Evolutionary conservation across 257 asterid genomes (phyloP).

Genomic region (Ophiorrhiza pumila): DNA sequence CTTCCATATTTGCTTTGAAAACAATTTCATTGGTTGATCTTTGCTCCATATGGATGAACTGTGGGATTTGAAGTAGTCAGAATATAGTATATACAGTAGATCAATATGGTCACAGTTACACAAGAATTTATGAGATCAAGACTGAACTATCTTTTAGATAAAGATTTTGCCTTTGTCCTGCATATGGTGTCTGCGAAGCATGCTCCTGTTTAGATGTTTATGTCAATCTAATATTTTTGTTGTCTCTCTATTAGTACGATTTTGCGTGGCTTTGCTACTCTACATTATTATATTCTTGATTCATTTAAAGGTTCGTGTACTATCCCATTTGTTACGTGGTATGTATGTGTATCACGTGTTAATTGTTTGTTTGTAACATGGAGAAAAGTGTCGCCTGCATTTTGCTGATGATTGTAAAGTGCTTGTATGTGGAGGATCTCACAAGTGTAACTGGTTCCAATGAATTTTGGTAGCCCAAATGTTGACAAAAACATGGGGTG

Average conservation of each 20-base stretch:
- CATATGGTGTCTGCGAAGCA: neutral
- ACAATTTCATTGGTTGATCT: neutral
- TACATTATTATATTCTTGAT: too few species aligned
- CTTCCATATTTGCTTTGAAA: neutral
- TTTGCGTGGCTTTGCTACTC: neutral
- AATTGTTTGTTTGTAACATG: neutral
- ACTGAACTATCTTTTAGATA: neutral
- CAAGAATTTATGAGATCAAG: neutral
- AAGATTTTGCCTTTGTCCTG: neutral
- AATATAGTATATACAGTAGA: neutral
- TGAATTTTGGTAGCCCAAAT: neutral
- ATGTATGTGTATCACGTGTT: neutral
- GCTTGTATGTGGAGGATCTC: neutral
- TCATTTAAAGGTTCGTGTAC: neutral
- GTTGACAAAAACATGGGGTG: neutral
- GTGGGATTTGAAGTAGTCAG: neutral
- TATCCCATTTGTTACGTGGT: too few species aligned
- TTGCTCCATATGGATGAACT: neutral
- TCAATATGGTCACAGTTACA: neutral
- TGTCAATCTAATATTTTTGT: neutral
- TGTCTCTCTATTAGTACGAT: neutral
- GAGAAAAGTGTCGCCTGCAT: neutral
- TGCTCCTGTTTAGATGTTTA: neutral
- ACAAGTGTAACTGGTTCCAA: neutral
- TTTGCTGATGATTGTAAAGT: neutral